Conservation (phyloP, 2,329 filamentous ascomycete genomes). For the Pyrenophora tritici-repentis region DNA sequence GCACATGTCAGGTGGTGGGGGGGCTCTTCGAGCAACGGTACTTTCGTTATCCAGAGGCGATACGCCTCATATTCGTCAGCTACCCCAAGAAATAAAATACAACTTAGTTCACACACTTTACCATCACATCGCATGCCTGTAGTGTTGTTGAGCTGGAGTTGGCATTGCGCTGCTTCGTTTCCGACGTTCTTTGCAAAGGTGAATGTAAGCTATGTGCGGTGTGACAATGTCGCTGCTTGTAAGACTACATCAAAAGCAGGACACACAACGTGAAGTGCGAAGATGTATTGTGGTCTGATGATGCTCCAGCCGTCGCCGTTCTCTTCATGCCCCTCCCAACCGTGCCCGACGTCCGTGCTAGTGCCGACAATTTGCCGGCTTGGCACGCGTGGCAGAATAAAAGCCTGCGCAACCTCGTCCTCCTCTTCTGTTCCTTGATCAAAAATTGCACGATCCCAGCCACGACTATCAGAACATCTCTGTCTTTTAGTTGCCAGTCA, state of each 20-base stretch:
- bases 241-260: no score
- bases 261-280: no score
- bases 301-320: not conserved
- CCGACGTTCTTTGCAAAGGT: no score
- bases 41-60: conserved; percentile 3
- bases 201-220: no score
- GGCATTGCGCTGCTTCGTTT: no score
- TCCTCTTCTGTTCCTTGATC: conserved; percentile 55
- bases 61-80: conserved; percentile 7
- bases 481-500: conserved; percentile 71
- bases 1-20: conserved; percentile 4
- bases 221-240: no score
- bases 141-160: not conserved
- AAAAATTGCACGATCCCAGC: conserved; percentile 68
- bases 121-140: not conserved
- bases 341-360: conserved; percentile 4
- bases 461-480: conserved; percentile 65
- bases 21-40: conserved; percentile 7
- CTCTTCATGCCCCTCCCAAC: not conserved
- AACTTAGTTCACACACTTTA: not conserved
- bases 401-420: conserved; percentile 27
- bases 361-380: not conserved
- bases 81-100: conserved; percentile 6
- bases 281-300: not conserved
- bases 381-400: conserved; percentile 24